Evolutionary conservation across 495 filamentous ascomycete genomes (phyloP).

Genomic region (Opeltia flavorubescens): DNA sequence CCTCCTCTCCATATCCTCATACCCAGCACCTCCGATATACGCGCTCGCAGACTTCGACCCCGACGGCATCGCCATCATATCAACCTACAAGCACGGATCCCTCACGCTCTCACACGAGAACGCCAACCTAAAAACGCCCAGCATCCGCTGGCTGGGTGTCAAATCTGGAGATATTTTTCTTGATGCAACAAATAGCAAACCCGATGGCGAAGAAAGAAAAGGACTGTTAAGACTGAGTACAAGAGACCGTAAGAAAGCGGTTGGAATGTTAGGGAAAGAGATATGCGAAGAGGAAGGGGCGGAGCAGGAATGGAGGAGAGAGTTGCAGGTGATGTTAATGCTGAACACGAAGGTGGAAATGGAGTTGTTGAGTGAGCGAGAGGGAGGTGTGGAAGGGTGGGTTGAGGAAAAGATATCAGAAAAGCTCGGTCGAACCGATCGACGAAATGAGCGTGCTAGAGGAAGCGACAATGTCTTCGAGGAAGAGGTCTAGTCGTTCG

Average conservation of each 20-base stretch:
- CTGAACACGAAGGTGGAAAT: constrained; percentile 82
- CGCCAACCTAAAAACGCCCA: constrained; percentile 37
- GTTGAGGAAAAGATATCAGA: constrained; percentile 34
- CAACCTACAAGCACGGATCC: constrained; percentile 81
- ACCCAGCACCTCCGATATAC: constrained; percentile 36
- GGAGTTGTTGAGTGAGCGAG: constrained; percentile 55
- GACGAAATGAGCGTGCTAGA: background rate
- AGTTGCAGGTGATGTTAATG: constrained; percentile 79
- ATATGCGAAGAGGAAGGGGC: constrained; percentile 32
- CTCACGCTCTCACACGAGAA: constrained; percentile 57
- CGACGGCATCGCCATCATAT: constrained; percentile 72
- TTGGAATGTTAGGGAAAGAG: constrained; percentile 45
- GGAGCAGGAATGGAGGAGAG: constrained; percentile 40
- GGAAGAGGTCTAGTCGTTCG: no score
- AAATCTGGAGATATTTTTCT: constrained; percentile 41
- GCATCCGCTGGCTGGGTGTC: constrained; percentile 63
- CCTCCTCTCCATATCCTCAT: constrained; percentile 16
- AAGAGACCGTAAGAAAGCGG: constrained; percentile 54
- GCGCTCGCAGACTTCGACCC: constrained; percentile 73
- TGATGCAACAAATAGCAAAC: constrained; percentile 9
- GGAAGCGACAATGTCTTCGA: background rate
- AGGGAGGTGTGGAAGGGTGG: constrained; percentile 48
- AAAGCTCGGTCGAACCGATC: background rate
- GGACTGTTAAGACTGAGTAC: constrained; percentile 39
- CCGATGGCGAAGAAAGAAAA: constrained; percentile 16